These are phyloP conservation scores for Crucihimalaya himalaica DNA, from an alignment of 345 rosid species.

Conservation along the genomic window DNA sequence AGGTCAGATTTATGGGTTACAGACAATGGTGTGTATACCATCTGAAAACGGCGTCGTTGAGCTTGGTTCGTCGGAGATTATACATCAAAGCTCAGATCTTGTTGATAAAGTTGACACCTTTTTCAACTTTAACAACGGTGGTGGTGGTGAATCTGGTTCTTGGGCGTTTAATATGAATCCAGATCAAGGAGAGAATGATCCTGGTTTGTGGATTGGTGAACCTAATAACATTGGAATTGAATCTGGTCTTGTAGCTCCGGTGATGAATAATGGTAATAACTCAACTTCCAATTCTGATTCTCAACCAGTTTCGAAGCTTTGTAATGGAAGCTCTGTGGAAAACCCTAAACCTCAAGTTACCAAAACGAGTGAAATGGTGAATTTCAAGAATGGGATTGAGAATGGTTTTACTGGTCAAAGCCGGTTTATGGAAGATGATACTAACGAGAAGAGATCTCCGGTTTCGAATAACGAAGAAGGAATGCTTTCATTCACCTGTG, in stretches of 20 bases:
- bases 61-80: conserved; percentile 77
- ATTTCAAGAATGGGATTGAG: background rate
- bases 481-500: conserved; percentile 77
- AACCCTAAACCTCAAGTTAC: conserved; percentile 26
- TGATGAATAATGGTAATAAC: conserved; percentile 19
- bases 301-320: conserved; percentile 42
- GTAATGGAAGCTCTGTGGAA: conserved; percentile 48
- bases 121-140: conserved; percentile 56
- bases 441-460: conserved; percentile 64
- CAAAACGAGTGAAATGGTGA: background rate
- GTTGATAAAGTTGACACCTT: conserved; percentile 63
- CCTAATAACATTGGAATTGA: conserved; percentile 47
- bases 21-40: conserved; percentile 84
- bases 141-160: conserved; percentile 50
- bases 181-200: conserved; percentile 83
- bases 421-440: conserved; percentile 28
- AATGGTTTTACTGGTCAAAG: conserved; percentile 20
- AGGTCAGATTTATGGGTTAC: conserved; percentile 72
- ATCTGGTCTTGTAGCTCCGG: background rate
- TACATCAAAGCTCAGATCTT: conserved; percentile 72
- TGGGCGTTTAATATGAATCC: conserved; percentile 49
- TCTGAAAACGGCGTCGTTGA: conserved; percentile 81
- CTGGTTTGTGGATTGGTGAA: conserved; percentile 72
- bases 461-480: conserved; percentile 74
- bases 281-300: conserved; percentile 34